Conservation (phyloP, 1,284 basidiomycete species). For the Pholiota adiposa region DNA sequence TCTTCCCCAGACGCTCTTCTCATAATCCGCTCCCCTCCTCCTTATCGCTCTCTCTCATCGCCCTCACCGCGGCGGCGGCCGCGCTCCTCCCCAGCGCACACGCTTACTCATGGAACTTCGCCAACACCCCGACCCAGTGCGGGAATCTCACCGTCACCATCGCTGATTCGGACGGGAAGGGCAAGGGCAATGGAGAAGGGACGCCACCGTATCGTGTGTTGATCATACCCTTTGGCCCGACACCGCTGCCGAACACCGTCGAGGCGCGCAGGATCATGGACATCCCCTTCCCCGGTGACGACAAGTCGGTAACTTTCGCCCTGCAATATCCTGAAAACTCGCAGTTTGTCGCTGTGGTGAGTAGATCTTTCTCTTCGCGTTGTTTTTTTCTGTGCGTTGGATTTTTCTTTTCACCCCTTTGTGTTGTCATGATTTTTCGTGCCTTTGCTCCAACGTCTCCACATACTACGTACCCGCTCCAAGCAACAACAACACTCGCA, state of each 20-base stretch:
- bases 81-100: conserved; percentile 11
- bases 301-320: conserved; percentile 53
- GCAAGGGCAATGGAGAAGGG: conserved; percentile 38
- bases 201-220: conserved; percentile 67
- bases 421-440: no score
- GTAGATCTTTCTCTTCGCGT: conserved; percentile 33
- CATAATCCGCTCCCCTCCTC: neutral
- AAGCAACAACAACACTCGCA: neutral
- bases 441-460: neutral
- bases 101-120: conserved; percentile 65
- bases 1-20: no score
- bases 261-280: conserved; percentile 70
- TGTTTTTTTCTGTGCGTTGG: neutral
- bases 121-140: conserved; percentile 64
- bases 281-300: conserved; percentile 49
- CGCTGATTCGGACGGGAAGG: conserved; percentile 40
- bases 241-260: conserved; percentile 58
- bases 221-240: conserved; percentile 67
- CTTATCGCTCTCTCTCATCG: neutral
- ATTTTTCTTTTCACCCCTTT: neutral
- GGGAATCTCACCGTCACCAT: conserved; percentile 59
- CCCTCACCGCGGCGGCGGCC: conserved; percentile 15
- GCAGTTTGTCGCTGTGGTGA: conserved; percentile 75
- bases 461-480: neutral
- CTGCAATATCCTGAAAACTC: conserved; percentile 70